phyloP scores from a whole-genome alignment of 805 yeast genomes.

The Candida succiphila region DNA sequence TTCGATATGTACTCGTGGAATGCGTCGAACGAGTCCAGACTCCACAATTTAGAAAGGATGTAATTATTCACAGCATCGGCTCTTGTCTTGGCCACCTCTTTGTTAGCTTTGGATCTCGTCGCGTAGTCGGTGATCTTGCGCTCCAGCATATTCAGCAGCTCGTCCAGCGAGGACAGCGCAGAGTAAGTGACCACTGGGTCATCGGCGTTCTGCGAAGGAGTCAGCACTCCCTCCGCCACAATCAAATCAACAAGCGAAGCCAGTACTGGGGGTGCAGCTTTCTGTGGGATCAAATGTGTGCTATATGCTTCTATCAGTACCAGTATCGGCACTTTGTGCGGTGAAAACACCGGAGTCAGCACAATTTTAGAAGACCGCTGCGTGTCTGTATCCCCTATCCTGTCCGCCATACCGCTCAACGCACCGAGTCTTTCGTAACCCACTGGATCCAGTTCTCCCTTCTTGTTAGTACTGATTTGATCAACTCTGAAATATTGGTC shows the following conservation, averaged over 20 bases:
- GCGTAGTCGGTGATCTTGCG: background rate
- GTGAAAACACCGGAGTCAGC: slow-evolving; percentile 34
- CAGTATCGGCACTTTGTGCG: slow-evolving; percentile 43
- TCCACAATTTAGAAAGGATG: slow-evolving; percentile 33
- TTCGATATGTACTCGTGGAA: slow-evolving; percentile 29
- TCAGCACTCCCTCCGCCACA: slow-evolving; percentile 9
- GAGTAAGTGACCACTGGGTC: too few species aligned
- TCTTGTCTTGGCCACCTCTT: background rate
- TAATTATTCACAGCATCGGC: slow-evolving; percentile 14
- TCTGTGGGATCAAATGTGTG: slow-evolving; percentile 27
- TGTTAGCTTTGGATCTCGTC: background rate
- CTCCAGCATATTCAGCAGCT: slow-evolving; percentile 6
- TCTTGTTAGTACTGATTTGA: too few species aligned
- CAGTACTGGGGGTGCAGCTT: slow-evolving; percentile 28
- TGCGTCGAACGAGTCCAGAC: slow-evolving; percentile 35
- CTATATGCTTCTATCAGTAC: slow-evolving; percentile 38
- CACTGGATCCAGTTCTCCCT: too few species aligned
- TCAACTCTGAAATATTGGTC: too few species aligned
- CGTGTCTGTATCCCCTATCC: background rate
- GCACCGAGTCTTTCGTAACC: too few species aligned
- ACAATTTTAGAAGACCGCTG: slow-evolving; percentile 3
- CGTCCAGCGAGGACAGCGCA: slow-evolving; percentile 2
- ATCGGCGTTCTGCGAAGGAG: slow-evolving; percentile 4
- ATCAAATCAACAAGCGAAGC: slow-evolving; percentile 33
- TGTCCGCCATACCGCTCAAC: background rate